Evolutionary conservation across 495 filamentous ascomycete genomes (phyloP).

Genomic region (Trichocladium uniseriatum): DNA sequence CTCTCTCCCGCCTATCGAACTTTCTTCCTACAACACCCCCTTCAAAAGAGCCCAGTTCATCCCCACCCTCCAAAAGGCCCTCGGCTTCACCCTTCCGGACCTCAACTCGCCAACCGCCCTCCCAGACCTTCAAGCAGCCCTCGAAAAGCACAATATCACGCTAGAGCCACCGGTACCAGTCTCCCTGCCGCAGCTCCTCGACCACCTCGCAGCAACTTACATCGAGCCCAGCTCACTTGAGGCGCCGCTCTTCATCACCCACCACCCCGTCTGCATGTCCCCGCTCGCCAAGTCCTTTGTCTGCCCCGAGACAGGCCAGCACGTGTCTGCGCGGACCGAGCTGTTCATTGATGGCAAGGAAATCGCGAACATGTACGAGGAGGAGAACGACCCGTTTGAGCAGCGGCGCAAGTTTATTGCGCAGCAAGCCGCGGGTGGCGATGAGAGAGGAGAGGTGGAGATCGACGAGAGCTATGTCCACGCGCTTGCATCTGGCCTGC

Average conservation of each 20-base stretch:
- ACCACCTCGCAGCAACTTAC: conserved; percentile 65
- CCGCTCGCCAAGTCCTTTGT: conserved; percentile 82
- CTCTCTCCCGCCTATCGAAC: conserved; percentile 42
- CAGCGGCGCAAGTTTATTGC: conserved; percentile 72
- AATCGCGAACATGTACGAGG: conserved; percentile 91
- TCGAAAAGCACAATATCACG: conserved; percentile 38
- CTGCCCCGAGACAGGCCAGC: conserved; percentile 52
- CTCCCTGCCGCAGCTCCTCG: conserved; percentile 73
- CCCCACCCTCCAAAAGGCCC: conserved; percentile 57
- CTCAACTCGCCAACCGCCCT: conserved; percentile 48
- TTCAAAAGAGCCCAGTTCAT: conserved; percentile 74
- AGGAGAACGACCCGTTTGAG: conserved; percentile 87
- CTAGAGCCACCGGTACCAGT: conserved; percentile 39
- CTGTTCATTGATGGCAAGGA: conserved; percentile 76
- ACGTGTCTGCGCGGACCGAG: conserved; percentile 68
- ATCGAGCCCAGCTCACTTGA: conserved; percentile 59
- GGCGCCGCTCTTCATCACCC: conserved; percentile 75
- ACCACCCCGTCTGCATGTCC: conserved; percentile 86
- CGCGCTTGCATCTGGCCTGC: conserved; percentile 77
- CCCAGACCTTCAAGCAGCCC: conserved; percentile 46
- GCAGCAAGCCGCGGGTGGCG: conserved; percentile 29
- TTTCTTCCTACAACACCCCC: conserved; percentile 28
- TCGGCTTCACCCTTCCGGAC: conserved; percentile 59
- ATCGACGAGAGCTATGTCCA: conserved; percentile 80
- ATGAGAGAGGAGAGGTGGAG: conserved; percentile 12